Percentiles rank a stretch among this genome's conserved stretches.
These are phyloP conservation scores for Triadica sebifera DNA, from an alignment of 345 rosid genomes.

Conservation along the genomic window DNA sequence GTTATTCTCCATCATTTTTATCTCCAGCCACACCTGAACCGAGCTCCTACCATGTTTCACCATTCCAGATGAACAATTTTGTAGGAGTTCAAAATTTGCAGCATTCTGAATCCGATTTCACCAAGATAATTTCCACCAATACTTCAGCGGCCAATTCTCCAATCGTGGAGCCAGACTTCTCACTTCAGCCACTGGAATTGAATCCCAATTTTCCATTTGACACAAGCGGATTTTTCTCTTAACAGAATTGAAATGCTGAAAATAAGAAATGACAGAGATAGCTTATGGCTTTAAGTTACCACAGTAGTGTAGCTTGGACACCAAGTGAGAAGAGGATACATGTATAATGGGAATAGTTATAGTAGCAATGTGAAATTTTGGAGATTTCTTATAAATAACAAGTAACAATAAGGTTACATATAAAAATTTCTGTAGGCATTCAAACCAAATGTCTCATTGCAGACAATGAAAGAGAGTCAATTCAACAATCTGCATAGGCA, in stretches of 20 bases:
- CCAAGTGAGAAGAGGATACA: neutral
- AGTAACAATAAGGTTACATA: no score
- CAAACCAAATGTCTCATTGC: no score
- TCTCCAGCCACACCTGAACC: slow-evolving; percentile 56
- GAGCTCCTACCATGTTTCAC: slow-evolving; percentile 35
- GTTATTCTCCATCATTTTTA: slow-evolving; percentile 40
- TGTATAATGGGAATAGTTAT: slow-evolving; percentile 18
- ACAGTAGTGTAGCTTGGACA: slow-evolving; percentile 21
- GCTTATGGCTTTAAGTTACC: slow-evolving; percentile 5
- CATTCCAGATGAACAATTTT: slow-evolving; percentile 32
- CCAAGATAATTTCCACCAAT: slow-evolving; percentile 51
- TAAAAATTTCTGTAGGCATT: no score
- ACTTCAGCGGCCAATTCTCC: slow-evolving; percentile 78
- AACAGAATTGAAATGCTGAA: slow-evolving; percentile 14
- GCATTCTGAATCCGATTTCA: slow-evolving; percentile 42
- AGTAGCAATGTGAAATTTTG: slow-evolving; percentile 15
- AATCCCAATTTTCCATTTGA: slow-evolving; percentile 57
- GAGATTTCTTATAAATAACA: neutral
- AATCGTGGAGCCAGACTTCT: slow-evolving; percentile 63
- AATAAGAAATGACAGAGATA: slow-evolving; percentile 6
- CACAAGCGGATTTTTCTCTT: slow-evolving; percentile 39
- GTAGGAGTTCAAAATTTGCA: slow-evolving; percentile 29
- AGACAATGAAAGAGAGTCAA: no score
- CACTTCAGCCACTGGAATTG: slow-evolving; percentile 54
- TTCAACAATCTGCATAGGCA: no score